A percentile compares a stretch with the other conserved stretches of the same genome.
Conservation (phyloP, 306 rosid genomes). For the Prunus campanulata region DNA sequence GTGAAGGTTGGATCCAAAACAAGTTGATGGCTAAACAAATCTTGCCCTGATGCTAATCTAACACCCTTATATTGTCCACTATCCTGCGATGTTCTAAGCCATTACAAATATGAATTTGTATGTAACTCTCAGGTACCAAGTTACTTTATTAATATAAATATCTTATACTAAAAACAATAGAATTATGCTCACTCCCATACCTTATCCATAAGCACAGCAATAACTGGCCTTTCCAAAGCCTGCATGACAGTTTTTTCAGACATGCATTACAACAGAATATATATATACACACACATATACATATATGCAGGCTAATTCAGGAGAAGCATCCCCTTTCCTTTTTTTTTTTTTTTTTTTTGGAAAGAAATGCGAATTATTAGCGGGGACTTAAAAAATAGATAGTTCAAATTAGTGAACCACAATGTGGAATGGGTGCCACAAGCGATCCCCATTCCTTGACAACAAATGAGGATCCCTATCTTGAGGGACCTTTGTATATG, state of each 20-base stretch:
- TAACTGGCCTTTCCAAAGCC: conserved; percentile 86
- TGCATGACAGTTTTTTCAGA: conserved; percentile 34
- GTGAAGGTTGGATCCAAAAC: conserved; percentile 73
- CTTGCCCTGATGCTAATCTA: conserved; percentile 84
- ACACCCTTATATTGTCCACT: conserved; percentile 73
- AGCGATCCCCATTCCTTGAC: no score
- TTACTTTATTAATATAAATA: conserved; percentile 10
- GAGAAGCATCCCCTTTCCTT: neutral
- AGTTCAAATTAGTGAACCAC: no score
- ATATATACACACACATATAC: no score
- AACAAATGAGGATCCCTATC: no score
- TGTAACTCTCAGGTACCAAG: conserved; percentile 15
- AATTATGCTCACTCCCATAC: conserved; percentile 29
- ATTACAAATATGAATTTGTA: conserved; percentile 23
- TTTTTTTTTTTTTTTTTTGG: no score
- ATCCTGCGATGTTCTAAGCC: conserved; percentile 39
- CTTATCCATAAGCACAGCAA: conserved; percentile 73
- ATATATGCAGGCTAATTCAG: neutral
- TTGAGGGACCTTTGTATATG: no score
- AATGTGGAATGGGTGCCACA: no score
- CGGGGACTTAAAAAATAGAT: no score
- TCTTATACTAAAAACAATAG: conserved; percentile 9
- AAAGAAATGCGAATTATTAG: no score
- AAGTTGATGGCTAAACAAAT: conserved; percentile 63
- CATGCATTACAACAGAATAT: neutral